Percentiles rank a stretch among this genome's conserved stretches.
Conservation (phyloP, 345 rosid species). For the Xanthoceras sorbifolium region DNA sequence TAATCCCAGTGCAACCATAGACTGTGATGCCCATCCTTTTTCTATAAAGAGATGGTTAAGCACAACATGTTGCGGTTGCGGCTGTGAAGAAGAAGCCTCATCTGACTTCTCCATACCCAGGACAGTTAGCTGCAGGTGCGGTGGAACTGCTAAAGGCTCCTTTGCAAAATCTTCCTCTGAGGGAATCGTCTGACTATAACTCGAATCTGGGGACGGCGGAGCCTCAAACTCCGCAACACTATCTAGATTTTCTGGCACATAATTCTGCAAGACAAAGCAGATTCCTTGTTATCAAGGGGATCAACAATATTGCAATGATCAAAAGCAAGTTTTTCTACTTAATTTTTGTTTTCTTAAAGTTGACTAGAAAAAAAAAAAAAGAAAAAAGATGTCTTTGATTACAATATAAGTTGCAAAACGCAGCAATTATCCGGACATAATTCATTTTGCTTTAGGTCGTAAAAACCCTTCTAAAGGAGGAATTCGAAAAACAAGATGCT, state of each 20-base stretch:
- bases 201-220: constrained; percentile 78
- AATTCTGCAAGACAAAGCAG: constrained; percentile 46
- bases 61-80: constrained; percentile 83
- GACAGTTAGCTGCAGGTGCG: constrained; percentile 71
- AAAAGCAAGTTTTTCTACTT: not conserved
- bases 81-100: constrained; percentile 56
- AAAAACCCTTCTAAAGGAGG: not conserved
- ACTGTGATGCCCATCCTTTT: constrained; percentile 76
- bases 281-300: not conserved
- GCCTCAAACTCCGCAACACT: constrained; percentile 76
- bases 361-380: too few relatives aligned
- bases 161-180: constrained; percentile 72
- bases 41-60: constrained; percentile 87
- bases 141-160: constrained; percentile 72
- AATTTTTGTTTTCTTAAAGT: not conserved
- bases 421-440: not conserved
- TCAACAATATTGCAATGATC: not conserved
- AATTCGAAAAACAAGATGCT: not conserved
- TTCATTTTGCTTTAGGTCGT: not conserved
- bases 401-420: not conserved
- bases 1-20: constrained; percentile 77
- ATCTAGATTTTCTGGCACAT: constrained; percentile 76
- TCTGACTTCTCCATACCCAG: constrained; percentile 51
- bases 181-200: constrained; percentile 65
- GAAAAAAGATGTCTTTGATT: not conserved